Evolutionary conservation across 83 land plant genomes (phyloP), one percentile per base, ranked within the genome.

Genomic region (Diphasiastrum complanatum): DNA sequence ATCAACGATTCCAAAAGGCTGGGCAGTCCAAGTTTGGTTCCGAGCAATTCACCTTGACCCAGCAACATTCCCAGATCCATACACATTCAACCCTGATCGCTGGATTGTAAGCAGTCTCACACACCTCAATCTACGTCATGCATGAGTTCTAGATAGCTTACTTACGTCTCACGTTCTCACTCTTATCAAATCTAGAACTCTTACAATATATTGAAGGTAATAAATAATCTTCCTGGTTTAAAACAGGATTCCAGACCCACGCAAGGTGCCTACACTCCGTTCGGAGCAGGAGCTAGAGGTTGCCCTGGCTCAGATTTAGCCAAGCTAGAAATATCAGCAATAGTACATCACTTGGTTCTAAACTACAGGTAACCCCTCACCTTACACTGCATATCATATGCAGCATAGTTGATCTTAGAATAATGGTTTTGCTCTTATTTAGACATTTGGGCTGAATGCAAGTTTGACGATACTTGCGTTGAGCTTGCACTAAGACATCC

Each of bases 221-320:
- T 43, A 20, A 4, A 3, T 28, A 16, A 0, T 5, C 16, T 20
- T 56, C 54, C 12, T 30, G 1, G 4, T 1, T 22, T 32, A 66
- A 5, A 54, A 33, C 63, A 85, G 91, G 56, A 51, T 3, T 43
- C 61, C 28, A 55, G 56, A 30, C 80, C 82, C 1, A 86, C 66
- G 60, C 71, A 79, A 37, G 86, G 85, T 33, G 27, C 58, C 1
- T 86, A 73, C 54, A 60, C 81, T 38, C 85, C 93, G 5, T 87
- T 87, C 62, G 89, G 93, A 67, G 80, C 57, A 49, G 93, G 93
- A 63, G 79, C 67, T 70, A 68, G 85, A 45, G 14, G 76, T 57
- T 87, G 93, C 78, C 93, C 93, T 8, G 93, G 93, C 54, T 78
- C 75, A 65, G 93, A 87, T 25, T 78, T 87, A 14, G 85, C 89